Evolutionary conservation across 1,139 yeast genomes (phyloP), one percentile per base, ranked within the genome.

Genomic region (Yamadazyma buinensis): DNA sequence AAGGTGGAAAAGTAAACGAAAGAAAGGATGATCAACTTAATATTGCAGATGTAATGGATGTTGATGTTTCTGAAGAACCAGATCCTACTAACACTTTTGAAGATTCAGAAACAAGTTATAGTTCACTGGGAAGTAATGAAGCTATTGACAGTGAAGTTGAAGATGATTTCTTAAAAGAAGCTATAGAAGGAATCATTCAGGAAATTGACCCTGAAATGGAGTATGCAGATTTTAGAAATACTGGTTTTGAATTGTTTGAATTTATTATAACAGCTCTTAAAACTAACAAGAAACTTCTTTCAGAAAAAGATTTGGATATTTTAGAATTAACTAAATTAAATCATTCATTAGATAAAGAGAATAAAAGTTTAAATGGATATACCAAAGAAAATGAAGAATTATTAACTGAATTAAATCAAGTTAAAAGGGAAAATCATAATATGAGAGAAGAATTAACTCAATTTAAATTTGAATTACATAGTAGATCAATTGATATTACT

Each of bases 241-340:
- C 21, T 7, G 25, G 33, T 7, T 11, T 7, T 13, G 7, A n/a
- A 9, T 8, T 25, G 5, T 30, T 25, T 11, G 17, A 25, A 3
- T 14, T 14, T 11, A 15, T 30, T 9, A 19, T 25, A 15, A 9
- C 17, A 25, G 5, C 12, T 2, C 3, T 27, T 3, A 34, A 24
- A 13, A 22, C 23, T 7, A 19, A 25, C 14, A 22, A 35, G 19
- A 19, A 12, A 9, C 11, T 24, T 7, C 14, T 35, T 4, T 23
- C 28, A 6, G 23, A 23, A 3, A 31, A 32, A 22, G 30, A 28
- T 22, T 29, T 35, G 15, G 32, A 35, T 28, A 24, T 31, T 17
- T 18, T 30, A 3, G 30, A 32, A 15, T 31, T 32, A 9, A 9
- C 14, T n/a, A 15, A n/a, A 9, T 17, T 18, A 1, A 30, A 19